A percentile compares a stretch with the other conserved stretches of the same genome.
These are phyloP conservation scores for Hyaloperonospora brassicae DNA, from an alignment of 352 stramenopile species.

Conservation along the genomic window DNA sequence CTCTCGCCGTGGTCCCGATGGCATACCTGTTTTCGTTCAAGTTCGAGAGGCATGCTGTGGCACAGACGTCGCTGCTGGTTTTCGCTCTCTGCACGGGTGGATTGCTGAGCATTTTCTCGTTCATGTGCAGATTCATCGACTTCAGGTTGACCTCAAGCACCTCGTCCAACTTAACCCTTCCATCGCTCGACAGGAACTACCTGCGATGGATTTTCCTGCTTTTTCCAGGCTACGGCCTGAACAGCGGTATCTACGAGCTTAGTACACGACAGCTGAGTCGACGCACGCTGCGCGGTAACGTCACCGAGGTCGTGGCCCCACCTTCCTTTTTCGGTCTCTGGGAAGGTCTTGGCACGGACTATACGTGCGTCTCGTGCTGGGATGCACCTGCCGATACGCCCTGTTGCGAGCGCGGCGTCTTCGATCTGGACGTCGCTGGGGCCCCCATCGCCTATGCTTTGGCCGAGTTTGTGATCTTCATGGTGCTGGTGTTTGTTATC, in stretches of 20 bases:
- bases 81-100: slow-evolving; percentile 49
- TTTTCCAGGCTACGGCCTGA: slow-evolving; percentile 62
- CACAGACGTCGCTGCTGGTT: slow-evolving; percentile 60
- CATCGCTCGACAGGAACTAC: slow-evolving; percentile 56
- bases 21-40: slow-evolving; percentile 53
- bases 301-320: slow-evolving; percentile 18
- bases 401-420: slow-evolving; percentile 45
- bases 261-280: slow-evolving; percentile 59
- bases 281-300: slow-evolving; percentile 32
- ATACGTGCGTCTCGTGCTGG: slow-evolving; percentile 46
- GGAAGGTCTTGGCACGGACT: slow-evolving; percentile 32
- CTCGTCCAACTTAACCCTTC: slow-evolving; percentile 36
- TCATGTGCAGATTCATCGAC: slow-evolving; percentile 61
- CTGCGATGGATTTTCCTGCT: slow-evolving; percentile 65
- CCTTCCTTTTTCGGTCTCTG: slow-evolving; percentile 55
- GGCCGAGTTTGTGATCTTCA: slow-evolving; percentile 47
- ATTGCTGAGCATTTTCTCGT: slow-evolving; percentile 70
- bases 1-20: slow-evolving; percentile 44
- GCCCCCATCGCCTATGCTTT: slow-evolving; percentile 43
- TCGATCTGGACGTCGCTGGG: slow-evolving; percentile 53
- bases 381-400: slow-evolving; percentile 16
- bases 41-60: slow-evolving; percentile 52
- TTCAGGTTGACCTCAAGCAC: slow-evolving; percentile 28
- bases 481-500: slow-evolving; percentile 33
- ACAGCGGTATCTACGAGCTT: slow-evolving; percentile 66